Conservation (phyloP, 768 basidiomycete species). For the Filobasidium wieringae region DNA sequence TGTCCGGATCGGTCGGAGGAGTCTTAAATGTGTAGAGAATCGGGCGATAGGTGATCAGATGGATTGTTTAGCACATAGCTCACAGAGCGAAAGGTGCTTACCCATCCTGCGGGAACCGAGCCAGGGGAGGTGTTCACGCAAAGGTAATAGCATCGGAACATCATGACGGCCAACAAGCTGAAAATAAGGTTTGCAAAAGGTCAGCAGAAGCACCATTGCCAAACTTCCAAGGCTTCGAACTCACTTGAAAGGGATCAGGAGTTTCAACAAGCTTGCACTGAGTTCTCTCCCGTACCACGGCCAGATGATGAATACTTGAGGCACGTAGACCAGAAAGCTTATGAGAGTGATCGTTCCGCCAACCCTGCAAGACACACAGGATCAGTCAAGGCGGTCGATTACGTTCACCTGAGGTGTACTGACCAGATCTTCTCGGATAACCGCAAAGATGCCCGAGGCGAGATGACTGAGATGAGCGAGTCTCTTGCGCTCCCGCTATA, state of each 20-base stretch:
- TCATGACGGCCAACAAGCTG: conserved; percentile 61
- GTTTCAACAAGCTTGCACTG: conserved; percentile 58
- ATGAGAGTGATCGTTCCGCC: conserved; percentile 36
- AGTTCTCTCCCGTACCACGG: conserved; percentile 76
- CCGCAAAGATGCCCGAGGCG: not conserved
- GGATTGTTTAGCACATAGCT: not conserved
- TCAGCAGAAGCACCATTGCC: not conserved
- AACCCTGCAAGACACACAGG: conserved; percentile 28
- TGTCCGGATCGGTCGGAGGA: conserved; percentile 57
- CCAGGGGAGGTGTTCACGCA: conserved; percentile 79
- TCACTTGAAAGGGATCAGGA: conserved; percentile 88
- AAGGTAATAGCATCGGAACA: conserved; percentile 80
- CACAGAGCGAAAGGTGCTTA: conserved; percentile 36
- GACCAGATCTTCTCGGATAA: not conserved
- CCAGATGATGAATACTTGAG: conserved; percentile 81
- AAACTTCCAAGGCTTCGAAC: conserved; percentile 28
- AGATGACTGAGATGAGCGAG: too few relatives aligned
- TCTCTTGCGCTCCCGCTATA: too few relatives aligned
- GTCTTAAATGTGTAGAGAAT: conserved; percentile 33
- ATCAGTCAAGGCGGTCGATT: not conserved
- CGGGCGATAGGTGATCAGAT: not conserved
- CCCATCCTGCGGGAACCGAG: conserved; percentile 63
- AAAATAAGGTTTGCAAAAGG: not conserved
- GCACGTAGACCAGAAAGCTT: conserved; percentile 71
- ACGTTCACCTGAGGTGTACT: not conserved